These are phyloP conservation scores for Erysimum cheiri DNA, from an alignment of 441 rosid genomes.

Conservation along the genomic window DNA sequence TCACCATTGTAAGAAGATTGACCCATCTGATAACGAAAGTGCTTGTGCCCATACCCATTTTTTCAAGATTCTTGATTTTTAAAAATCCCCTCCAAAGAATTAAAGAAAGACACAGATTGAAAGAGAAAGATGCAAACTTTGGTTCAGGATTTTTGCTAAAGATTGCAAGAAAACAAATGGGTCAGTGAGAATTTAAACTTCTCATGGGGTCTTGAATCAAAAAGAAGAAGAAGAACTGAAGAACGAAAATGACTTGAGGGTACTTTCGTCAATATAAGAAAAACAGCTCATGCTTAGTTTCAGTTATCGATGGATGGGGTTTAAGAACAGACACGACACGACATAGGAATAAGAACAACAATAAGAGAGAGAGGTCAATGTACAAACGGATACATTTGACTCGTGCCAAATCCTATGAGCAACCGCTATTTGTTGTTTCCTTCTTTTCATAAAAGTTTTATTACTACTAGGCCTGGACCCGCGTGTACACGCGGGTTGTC, in stretches of 20 bases:
- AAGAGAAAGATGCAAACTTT: conserved; percentile 23
- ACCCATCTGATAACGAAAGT: conserved; percentile 93
- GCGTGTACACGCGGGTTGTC: too few species aligned
- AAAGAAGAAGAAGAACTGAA: conserved; percentile 18
- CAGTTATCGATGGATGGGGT: conserved; percentile 36
- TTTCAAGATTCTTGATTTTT: conserved; percentile 23
- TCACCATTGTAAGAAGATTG: conserved; percentile 89
- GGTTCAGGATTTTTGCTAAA: conserved; percentile 10
- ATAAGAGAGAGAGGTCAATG: conserved; percentile 32
- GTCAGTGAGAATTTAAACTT: conserved; percentile 34
- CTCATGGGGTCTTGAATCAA: conserved; percentile 25
- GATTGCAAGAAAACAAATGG: conserved; percentile 14
- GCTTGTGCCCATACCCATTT: conserved; percentile 87
- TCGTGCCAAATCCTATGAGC: conserved; percentile 31
- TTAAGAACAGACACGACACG: conserved; percentile 45
- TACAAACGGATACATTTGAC: conserved; percentile 45
- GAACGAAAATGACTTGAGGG: conserved; percentile 48
- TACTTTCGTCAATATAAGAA: conserved; percentile 47
- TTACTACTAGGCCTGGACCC: not conserved
- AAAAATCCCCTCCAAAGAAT: not conserved
- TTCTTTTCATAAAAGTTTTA: conserved; percentile 25
- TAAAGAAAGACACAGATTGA: conserved; percentile 24
- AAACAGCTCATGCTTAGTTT: conserved; percentile 42
- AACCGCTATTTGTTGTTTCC: conserved; percentile 29
- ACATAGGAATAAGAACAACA: conserved; percentile 30